Base-by-base conservation (phyloP, 345 rosid species). In the Linum tenue region DNA sequence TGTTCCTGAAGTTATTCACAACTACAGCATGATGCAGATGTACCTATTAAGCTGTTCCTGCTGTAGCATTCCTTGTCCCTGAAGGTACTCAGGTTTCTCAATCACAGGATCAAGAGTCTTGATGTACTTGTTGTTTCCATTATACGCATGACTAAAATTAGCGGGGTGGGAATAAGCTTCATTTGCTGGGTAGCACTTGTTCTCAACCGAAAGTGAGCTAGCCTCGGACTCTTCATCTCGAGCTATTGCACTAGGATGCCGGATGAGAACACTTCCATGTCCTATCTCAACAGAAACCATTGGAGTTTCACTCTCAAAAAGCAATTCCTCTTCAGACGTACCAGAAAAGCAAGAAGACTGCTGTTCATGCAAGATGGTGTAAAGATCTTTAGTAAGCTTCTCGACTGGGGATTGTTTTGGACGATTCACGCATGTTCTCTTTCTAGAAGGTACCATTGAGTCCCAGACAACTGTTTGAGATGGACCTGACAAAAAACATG, bases 181-280 rank as follows among this genome's bases (percentile, higher is more conserved):
- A 62, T 78, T 84, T 67, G 68, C 64, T 35, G 78, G 75, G 55
- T 72, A 75, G 7, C 64, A 78, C 61, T 82, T 94, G 79, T 83
- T 86, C 80, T 94, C 97, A 73, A 88, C 86, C 0, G 97, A 86
- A 62, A 91, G 86, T 14, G 96, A 95, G 76, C 97, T 95, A 58
- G 96, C 91, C 80, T 91, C 97, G 41, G 99, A 95, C 77, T 95
- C 98, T 76, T 95, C 98, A 57, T 95, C 97, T 67, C 94, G 88
- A 81, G 83, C 84, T 73, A 85, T 77, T 53, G 88, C 78, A 70
- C 83, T 87, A 0, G 96, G 96, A 78, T 88, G 84, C 78, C 81
- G 84, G 65, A 90, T 88, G 50, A 90, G 89, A 75, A 88, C 90
- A 67, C 96, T 86, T 73, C 96, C 97, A 76, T 90, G 96, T 73